Evolutionary conservation across 257 asterid genomes (phyloP).

Genomic region (Henckelia pumila): DNA sequence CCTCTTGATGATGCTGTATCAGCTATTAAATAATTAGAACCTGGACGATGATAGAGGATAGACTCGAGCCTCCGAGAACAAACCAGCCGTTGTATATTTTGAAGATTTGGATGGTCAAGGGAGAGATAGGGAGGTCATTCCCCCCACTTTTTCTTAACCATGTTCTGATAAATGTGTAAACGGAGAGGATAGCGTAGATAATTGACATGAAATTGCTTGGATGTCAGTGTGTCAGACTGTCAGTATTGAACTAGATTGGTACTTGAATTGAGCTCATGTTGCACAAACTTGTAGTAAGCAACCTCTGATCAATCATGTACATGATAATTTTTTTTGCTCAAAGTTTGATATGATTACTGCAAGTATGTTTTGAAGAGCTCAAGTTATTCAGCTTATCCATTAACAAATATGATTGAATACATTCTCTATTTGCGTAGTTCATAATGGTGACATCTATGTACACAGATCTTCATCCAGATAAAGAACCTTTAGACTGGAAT

Average conservation of each 20-base stretch:
- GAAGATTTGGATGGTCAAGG: neutral
- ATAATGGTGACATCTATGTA: neutral
- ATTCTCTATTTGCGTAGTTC: neutral
- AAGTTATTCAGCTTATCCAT: neutral
- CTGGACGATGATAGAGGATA: neutral
- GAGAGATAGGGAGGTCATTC: neutral
- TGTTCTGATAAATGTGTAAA: no score
- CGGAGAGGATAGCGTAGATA: no score
- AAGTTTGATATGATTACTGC: constrained; percentile 5
- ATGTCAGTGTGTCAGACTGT: no score
- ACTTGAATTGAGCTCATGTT: no score
- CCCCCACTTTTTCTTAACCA: no score
- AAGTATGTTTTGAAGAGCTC: neutral
- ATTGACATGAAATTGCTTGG: no score
- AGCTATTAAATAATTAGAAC: neutral
- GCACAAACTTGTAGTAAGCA: no score
- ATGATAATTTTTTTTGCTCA: neutral
- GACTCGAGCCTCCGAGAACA: neutral
- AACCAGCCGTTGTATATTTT: neutral
- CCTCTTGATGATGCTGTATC: neutral
- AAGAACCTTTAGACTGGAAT: constrained; percentile 89
- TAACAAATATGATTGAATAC: neutral
- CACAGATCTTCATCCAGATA: constrained; percentile 65
- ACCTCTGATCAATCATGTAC: no score
- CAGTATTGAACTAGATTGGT: no score